These are phyloP conservation scores for Lophiotrema nucula DNA, from an alignment of 495 filamentous ascomycete species.

Conservation along the genomic window DNA sequence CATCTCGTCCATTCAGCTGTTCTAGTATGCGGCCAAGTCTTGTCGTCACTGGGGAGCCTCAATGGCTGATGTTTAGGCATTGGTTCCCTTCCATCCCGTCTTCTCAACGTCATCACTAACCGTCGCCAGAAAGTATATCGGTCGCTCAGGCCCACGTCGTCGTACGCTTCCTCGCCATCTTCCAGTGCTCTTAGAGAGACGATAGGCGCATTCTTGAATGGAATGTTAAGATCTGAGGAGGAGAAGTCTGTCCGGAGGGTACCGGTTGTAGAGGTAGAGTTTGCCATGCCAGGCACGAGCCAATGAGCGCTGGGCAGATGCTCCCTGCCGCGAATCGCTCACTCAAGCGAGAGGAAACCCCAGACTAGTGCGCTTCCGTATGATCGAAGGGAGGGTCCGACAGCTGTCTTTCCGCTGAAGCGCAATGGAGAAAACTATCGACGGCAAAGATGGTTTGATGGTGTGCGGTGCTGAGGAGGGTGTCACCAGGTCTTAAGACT, in stretches of 20 bases:
- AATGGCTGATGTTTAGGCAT: background rate
- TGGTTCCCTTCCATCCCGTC: conserved; percentile 20
- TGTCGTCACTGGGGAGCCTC: conserved; percentile 3
- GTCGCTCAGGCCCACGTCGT: background rate
- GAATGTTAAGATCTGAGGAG: conserved; percentile 14
- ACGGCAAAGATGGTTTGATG: no score
- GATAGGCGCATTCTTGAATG: conserved; percentile 20
- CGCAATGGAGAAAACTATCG: no score
- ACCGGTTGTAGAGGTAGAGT: background rate
- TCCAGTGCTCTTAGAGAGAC: conserved; percentile 27
- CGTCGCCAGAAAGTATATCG: conserved; percentile 9
- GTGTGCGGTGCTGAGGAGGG: no score
- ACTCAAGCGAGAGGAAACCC: background rate
- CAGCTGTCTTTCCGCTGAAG: no score
- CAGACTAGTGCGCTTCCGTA: no score
- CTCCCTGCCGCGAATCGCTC: conserved; percentile 13
- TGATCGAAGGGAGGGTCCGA: no score
- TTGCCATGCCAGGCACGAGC: conserved; percentile 20
- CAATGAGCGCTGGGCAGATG: background rate
- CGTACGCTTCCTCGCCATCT: conserved; percentile 15
- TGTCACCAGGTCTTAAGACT: no score
- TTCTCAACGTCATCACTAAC: conserved; percentile 3
- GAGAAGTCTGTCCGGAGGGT: conserved; percentile 6
- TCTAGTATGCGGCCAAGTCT: background rate
- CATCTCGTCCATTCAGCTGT: conserved; percentile 24